Percentiles rank a stretch among this genome's conserved stretches.
Conservation (phyloP, 768 basidiomycete genomes). For the Amanita jacksonii region DNA sequence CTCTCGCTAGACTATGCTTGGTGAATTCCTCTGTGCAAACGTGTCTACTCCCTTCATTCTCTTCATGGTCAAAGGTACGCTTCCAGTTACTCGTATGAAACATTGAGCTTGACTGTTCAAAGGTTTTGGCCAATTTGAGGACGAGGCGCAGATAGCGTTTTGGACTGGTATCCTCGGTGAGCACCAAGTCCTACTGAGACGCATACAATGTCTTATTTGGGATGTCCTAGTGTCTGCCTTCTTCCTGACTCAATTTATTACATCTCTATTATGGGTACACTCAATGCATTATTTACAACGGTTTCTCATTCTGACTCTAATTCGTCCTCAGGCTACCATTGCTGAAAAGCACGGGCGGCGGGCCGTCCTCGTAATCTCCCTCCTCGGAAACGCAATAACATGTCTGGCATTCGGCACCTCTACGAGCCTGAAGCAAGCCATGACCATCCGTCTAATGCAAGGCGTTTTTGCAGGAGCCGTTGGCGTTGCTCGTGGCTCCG, state of each 20-base stretch:
- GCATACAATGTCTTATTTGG: constrained; percentile 10
- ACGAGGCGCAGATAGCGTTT: constrained; percentile 81
- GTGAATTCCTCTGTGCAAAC: constrained; percentile 91
- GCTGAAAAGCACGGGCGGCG: constrained; percentile 88
- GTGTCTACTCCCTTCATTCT: constrained; percentile 86
- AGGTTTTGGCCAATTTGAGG: constrained; percentile 64
- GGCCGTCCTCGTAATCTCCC: constrained; percentile 72
- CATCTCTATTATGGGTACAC: constrained; percentile 84
- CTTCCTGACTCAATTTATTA: constrained; percentile 94
- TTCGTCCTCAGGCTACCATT: constrained; percentile 60
- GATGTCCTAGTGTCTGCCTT: constrained; percentile 56
- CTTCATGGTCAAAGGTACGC: constrained; percentile 85
- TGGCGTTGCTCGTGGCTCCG: constrained; percentile 86
- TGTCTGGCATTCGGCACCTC: constrained; percentile 74
- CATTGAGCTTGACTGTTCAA: constrained; percentile 5
- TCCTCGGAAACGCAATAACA: constrained; percentile 78
- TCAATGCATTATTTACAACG: constrained; percentile 5
- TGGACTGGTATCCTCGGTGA: constrained; percentile 81
- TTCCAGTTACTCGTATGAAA: neutral
- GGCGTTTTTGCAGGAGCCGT: constrained; percentile 92
- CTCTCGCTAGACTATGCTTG: constrained; percentile 74
- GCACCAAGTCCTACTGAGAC: constrained; percentile 12
- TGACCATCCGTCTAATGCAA: constrained; percentile 80
- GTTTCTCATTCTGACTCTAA: constrained; percentile 11
- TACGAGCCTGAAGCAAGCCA: constrained; percentile 67